phyloP scores from a whole-genome alignment of 768 basidiomycete genomes.

The Clavulina sp. region DNA sequence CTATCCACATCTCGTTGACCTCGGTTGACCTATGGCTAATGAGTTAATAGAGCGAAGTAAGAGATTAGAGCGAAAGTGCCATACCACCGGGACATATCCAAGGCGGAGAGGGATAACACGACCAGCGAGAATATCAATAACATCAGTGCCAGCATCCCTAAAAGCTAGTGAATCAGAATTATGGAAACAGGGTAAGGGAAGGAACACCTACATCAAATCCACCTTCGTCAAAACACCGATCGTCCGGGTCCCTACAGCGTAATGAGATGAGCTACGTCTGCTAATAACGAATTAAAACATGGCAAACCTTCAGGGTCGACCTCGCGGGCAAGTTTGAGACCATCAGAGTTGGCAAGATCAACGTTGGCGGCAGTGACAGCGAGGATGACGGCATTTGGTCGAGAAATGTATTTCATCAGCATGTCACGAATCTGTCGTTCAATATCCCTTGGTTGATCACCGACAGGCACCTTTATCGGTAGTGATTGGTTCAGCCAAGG shows the following conservation, averaged over 20 bases:
- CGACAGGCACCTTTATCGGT: conserved; percentile 48
- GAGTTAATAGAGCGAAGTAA: neutral
- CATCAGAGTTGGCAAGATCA: conserved; percentile 97
- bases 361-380: conserved; percentile 93
- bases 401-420: conserved; percentile 87
- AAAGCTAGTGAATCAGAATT: neutral
- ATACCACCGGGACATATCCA: conserved; percentile 94
- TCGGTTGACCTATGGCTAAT: conserved; percentile 44
- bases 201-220: conserved; percentile 70
- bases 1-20: conserved; percentile 93
- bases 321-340: conserved; percentile 86
- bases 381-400: conserved; percentile 82
- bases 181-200: neutral
- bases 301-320: conserved; percentile 78
- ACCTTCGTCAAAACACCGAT: conserved; percentile 99
- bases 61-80: neutral
- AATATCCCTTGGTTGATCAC: conserved; percentile 92
- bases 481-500: neutral
- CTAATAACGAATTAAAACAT: neutral
- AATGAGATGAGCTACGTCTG: neutral
- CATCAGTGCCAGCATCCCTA: conserved; percentile 95
- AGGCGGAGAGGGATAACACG: conserved; percentile 88
- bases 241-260: conserved; percentile 40
- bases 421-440: conserved; percentile 96
- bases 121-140: conserved; percentile 96